Evolutionary conservation across 108 stramenopile genomes (phyloP).

Genomic region (Pseudonitzschia multistriata): DNA sequence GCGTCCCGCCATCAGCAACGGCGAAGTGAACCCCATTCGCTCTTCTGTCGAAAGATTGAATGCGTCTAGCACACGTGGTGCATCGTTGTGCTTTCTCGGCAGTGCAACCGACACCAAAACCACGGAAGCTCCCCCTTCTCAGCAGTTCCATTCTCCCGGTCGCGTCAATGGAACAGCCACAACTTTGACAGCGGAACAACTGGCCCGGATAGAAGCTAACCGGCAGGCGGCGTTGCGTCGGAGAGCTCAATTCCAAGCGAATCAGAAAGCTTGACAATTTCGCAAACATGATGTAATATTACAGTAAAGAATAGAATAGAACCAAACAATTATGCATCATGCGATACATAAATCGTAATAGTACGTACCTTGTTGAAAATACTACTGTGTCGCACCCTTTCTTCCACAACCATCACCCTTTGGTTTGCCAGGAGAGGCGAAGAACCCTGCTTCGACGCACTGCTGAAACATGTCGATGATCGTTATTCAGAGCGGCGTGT

Average conservation of each 20-base stretch:
- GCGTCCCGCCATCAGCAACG: background rate
- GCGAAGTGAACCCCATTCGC: background rate
- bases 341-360: background rate
- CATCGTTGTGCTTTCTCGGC: background rate
- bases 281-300: background rate
- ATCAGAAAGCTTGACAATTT: background rate
- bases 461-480: too few relatives aligned
- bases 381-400: too few relatives aligned
- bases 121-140: too few relatives aligned
- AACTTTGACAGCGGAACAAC: conserved; percentile 10
- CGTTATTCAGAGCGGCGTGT: too few relatives aligned
- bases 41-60: background rate
- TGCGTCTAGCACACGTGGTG: background rate
- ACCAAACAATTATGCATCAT: background rate
- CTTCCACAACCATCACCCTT: too few relatives aligned
- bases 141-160: too few relatives aligned
- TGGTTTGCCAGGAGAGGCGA: too few relatives aligned
- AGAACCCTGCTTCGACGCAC: too few relatives aligned
- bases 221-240: conserved; percentile 6
- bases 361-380: too few relatives aligned
- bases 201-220: conserved; percentile 1
- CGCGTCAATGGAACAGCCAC: too few relatives aligned
- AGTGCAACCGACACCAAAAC: background rate
- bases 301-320: background rate
- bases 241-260: background rate